These are phyloP conservation scores for Pleurotus tuoliensis DNA, from an alignment of 768 basidiomycete genomes.

Conservation along the genomic window DNA sequence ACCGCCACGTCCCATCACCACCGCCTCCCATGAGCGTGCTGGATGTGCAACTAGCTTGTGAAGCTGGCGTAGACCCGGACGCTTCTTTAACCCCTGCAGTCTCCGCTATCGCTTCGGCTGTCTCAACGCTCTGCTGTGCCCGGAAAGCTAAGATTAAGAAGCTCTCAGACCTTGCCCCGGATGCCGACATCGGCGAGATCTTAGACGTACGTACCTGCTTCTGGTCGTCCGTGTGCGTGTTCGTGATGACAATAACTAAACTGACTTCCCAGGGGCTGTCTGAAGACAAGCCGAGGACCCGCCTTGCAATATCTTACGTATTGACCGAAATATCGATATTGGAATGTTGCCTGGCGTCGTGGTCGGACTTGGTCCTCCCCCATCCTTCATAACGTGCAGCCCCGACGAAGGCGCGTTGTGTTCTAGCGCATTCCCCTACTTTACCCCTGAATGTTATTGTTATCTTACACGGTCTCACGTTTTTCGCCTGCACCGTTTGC, in stretches of 20 bases:
- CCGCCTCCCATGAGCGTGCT: not conserved
- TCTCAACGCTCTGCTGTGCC: constrained; percentile 23
- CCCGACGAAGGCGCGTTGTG: too few species aligned
- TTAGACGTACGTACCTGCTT: constrained; percentile 29
- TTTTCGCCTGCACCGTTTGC: too few species aligned
- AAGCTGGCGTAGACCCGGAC: not conserved
- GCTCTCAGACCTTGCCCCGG: constrained; percentile 10
- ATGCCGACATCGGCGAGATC: constrained; percentile 28
- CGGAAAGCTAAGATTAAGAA: constrained; percentile 27
- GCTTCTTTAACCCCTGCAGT: not conserved
- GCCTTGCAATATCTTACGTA: constrained; percentile 40
- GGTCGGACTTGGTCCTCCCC: constrained; percentile 26
- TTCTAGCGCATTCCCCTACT: too few species aligned
- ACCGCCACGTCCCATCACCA: not conserved
- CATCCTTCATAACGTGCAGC: not conserved
- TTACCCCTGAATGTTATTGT: not conserved
- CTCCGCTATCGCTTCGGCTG: constrained; percentile 17
- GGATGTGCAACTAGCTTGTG: not conserved
- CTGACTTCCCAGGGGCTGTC: constrained; percentile 30
- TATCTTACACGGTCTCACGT: not conserved
- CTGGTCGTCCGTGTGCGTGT: constrained; percentile 1
- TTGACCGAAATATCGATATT: constrained; percentile 50
- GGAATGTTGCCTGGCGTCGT: constrained; percentile 44
- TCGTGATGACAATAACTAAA: too few species aligned
- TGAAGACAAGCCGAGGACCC: constrained; percentile 32